phyloP scores from a whole-genome alignment of 2,329 filamentous ascomycete species.

The Neopestalotiopsis rosae region DNA sequence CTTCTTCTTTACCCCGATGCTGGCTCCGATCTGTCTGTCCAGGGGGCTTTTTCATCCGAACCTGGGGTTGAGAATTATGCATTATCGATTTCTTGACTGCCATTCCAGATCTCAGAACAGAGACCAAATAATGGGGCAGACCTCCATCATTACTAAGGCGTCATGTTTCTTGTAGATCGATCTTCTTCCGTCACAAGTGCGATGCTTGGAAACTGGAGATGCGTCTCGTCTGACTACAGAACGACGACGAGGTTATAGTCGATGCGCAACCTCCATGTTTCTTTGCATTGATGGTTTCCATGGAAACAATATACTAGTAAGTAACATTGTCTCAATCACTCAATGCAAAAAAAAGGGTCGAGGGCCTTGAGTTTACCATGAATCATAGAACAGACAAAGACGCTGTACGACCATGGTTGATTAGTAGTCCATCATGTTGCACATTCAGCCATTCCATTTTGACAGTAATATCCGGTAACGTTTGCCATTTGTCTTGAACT shows the following conservation, averaged over 20 bases:
- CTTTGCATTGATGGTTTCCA: no score
- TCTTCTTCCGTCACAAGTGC: not conserved
- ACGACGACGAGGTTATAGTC: no score
- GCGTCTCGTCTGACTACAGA: not conserved
- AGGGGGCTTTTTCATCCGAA: no score
- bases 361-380: no score
- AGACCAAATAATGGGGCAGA: not conserved
- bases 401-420: no score
- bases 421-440: no score
- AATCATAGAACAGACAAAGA: no score
- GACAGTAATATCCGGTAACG: not conserved
- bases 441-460: not conserved
- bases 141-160: not conserved
- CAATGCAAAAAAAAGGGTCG: no score
- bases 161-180: not conserved
- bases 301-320: no score
- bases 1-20: not conserved
- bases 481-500: not conserved
- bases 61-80: not conserved
- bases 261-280: no score
- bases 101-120: not conserved
- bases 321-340: no score
- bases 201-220: not conserved
- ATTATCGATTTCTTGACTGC: not conserved
- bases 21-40: constrained; percentile 2